phyloP scores from a whole-genome alignment of 768 basidiomycete species.

The Rhodotorula sphaerocarpa region DNA sequence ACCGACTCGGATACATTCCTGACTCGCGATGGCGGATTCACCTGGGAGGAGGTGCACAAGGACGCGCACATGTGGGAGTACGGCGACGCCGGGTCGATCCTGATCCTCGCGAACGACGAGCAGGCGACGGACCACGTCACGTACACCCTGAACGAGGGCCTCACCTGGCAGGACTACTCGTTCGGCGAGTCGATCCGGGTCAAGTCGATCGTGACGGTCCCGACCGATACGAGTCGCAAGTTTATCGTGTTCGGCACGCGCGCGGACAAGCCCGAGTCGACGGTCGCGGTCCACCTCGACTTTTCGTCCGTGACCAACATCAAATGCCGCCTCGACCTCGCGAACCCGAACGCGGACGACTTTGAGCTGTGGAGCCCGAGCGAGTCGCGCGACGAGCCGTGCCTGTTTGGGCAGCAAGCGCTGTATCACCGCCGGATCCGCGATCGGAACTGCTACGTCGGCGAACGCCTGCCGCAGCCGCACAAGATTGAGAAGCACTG shows the following conservation, averaged over 20 bases:
- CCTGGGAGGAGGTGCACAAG: conserved; percentile 97
- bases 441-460: conserved; percentile 72
- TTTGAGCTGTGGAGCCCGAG: conserved; percentile 97
- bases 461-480: conserved; percentile 54
- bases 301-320: conserved; percentile 66
- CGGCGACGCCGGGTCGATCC: conserved; percentile 88
- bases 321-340: conserved; percentile 56
- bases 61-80: conserved; percentile 97
- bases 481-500: conserved; percentile 62
- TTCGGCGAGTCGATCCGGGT: conserved; percentile 72
- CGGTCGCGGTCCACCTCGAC: conserved; percentile 77
- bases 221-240: conserved; percentile 76
- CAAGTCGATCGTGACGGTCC: conserved; percentile 71
- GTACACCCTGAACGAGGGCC: conserved; percentile 82
- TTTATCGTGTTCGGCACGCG: conserved; percentile 74
- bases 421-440: conserved; percentile 83
- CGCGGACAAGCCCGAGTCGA: conserved; percentile 47
- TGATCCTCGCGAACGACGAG: conserved; percentile 92
- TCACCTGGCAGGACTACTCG: conserved; percentile 76
- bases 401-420: conserved; percentile 89
- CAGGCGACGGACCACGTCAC: conserved; percentile 79
- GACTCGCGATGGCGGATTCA: conserved; percentile 90
- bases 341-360: conserved; percentile 70
- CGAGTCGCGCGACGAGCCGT: conserved; percentile 73
- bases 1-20: conserved; percentile 88